These are phyloP conservation scores for Pelagomonas calceolata DNA, from an alignment of 108 stramenopile species.

Conservation along the genomic window DNA sequence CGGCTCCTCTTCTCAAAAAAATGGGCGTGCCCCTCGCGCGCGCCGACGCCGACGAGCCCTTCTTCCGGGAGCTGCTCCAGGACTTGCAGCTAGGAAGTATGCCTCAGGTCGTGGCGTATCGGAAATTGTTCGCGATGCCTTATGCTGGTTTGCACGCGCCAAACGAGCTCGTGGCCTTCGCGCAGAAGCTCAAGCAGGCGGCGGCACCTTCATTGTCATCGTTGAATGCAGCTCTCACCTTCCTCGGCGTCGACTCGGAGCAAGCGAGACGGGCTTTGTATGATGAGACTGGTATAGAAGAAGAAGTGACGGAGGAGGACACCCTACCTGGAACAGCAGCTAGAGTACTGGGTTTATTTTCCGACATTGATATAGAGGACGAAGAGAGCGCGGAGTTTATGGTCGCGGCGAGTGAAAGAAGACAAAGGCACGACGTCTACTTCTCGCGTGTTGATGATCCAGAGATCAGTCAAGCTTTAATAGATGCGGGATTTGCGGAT, in stretches of 20 bases:
- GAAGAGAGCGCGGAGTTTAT: conserved; percentile 13
- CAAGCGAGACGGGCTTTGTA: neutral
- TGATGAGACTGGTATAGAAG: neutral
- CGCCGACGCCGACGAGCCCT: conserved; percentile 5
- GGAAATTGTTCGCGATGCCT: neutral
- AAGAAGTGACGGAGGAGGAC: neutral
- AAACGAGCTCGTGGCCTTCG: neutral
- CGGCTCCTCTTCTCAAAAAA: neutral
- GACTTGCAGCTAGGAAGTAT: neutral
- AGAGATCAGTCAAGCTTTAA: neutral
- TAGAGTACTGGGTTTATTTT: conserved; percentile 7
- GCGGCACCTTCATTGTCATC: neutral
- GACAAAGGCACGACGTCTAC: conserved; percentile 1
- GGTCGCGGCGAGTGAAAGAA: neutral
- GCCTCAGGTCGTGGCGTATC: neutral
- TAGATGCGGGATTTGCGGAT: neutral
- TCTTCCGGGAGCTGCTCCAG: too few species aligned
- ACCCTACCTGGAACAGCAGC: neutral
- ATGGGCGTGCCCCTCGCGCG: conserved; percentile 7
- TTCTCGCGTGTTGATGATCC: neutral
- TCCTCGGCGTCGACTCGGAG: neutral
- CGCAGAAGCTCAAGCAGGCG: neutral
- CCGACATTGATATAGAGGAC: conserved; percentile 12
- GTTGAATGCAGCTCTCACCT: neutral
- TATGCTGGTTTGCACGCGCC: conserved; percentile 2